These are phyloP conservation scores for Populus tremula DNA, from an alignment of 345 rosid genomes.

Conservation along the genomic window DNA sequence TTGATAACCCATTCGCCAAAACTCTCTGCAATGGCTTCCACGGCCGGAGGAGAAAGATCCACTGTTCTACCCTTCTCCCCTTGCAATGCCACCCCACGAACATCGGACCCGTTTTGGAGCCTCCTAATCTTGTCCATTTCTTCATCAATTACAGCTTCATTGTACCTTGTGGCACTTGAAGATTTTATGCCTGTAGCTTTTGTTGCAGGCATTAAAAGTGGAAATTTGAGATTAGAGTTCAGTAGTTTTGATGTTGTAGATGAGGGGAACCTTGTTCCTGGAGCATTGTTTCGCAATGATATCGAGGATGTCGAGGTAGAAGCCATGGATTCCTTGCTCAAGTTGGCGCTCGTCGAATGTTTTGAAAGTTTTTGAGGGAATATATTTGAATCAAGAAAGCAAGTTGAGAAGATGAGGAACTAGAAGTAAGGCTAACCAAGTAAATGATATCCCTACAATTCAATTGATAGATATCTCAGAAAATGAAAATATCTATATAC, in stretches of 20 bases:
- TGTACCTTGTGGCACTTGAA: slow-evolving; percentile 32
- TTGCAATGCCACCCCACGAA: slow-evolving; percentile 85
- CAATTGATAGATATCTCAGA: not conserved
- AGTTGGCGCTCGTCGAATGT: slow-evolving; percentile 8
- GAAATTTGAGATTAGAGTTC: slow-evolving; percentile 9
- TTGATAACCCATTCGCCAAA: slow-evolving; percentile 81
- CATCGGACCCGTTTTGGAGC: slow-evolving; percentile 88
- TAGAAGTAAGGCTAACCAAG: not conserved
- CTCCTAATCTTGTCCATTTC: slow-evolving; percentile 73
- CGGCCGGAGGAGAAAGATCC: slow-evolving; percentile 73
- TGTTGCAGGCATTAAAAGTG: slow-evolving; percentile 8
- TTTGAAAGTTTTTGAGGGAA: slow-evolving; percentile 10
- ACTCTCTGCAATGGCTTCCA: slow-evolving; percentile 88
- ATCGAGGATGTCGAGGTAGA: slow-evolving; percentile 27
- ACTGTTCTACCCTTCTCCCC: slow-evolving; percentile 78
- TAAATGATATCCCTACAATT: slow-evolving; percentile 28
- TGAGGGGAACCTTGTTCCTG: slow-evolving; percentile 28
- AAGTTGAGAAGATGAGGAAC: slow-evolving; percentile 18
- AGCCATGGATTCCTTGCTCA: slow-evolving; percentile 30
- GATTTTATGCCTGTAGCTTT: slow-evolving; percentile 23
- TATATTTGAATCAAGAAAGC: not conserved
- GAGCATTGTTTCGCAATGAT: slow-evolving; percentile 23
- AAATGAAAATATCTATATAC: slow-evolving; percentile 22
- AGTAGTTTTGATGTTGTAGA: slow-evolving; percentile 20
- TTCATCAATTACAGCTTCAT: slow-evolving; percentile 51